Conservation (phyloP, 75 land plant species). For the Larix kaempferi region DNA sequence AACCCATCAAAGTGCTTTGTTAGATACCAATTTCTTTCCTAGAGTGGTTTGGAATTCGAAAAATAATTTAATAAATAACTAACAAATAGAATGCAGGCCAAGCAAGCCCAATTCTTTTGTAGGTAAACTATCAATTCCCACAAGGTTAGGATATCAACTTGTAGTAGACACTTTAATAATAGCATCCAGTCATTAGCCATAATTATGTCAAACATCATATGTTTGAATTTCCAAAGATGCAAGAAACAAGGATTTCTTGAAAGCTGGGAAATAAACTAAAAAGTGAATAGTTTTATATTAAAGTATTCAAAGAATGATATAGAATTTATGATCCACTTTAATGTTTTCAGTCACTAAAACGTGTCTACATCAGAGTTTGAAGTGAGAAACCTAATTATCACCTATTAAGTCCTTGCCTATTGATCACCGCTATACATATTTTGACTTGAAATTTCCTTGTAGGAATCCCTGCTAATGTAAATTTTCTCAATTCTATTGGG, state of each 20-base stretch:
- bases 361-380: neutral
- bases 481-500: too few relatives aligned
- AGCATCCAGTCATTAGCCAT: neutral
- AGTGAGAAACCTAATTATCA: neutral
- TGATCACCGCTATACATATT: neutral
- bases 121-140: neutral
- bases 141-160: neutral
- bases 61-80: neutral
- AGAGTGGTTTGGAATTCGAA: neutral
- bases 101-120: neutral
- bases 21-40: neutral
- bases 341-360: neutral
- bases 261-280: neutral
- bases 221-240: neutral
- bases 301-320: neutral
- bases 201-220: neutral
- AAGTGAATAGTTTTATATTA: too few relatives aligned
- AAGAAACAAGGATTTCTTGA: neutral
- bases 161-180: neutral
- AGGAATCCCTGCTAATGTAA: too few relatives aligned
- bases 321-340: neutral
- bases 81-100: neutral
- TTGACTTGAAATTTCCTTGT: too few relatives aligned
- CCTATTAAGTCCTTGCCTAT: neutral
- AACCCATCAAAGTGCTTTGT: neutral